Conservation (phyloP, 257 asterid genomes). For the Linderniella brevidens region DNA sequence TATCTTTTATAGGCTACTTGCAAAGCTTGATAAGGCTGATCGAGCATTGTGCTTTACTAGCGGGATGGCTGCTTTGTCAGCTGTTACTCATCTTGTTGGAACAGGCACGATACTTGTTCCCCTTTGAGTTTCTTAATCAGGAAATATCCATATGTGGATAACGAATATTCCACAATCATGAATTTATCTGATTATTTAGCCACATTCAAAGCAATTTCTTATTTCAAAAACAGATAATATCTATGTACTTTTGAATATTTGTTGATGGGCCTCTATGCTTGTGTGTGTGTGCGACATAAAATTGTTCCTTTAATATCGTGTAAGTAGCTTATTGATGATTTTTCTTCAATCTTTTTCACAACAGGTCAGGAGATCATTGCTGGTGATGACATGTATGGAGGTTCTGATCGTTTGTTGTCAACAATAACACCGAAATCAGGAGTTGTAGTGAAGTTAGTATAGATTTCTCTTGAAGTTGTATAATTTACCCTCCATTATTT, state of each 20-base stretch:
- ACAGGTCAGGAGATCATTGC: slow-evolving; percentile 84
- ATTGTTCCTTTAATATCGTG: no score
- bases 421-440: slow-evolving; percentile 69
- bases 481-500: neutral
- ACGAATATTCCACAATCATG: no score
- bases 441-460: slow-evolving; percentile 60
- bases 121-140: neutral
- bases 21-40: slow-evolving; percentile 86
- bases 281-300: slow-evolving; percentile 8
- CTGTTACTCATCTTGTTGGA: slow-evolving; percentile 71
- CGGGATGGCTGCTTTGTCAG: slow-evolving; percentile 97
- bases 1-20: slow-evolving; percentile 44
- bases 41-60: slow-evolving; percentile 87
- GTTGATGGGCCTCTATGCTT: neutral
- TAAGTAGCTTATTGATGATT: no score
- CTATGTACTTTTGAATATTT: no score
- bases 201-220: neutral
- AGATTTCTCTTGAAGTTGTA: neutral
- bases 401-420: slow-evolving; percentile 87
- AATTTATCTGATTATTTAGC: no score
- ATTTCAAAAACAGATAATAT: neutral
- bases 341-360: no score
- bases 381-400: slow-evolving; percentile 93
- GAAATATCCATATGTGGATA: no score
- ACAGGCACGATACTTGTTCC: slow-evolving; percentile 22